A percentile compares a stretch with the other conserved stretches of the same genome.
These are phyloP conservation scores for Limonium bicolor DNA, from an alignment of 148 eudicot species.

Conservation along the genomic window DNA sequence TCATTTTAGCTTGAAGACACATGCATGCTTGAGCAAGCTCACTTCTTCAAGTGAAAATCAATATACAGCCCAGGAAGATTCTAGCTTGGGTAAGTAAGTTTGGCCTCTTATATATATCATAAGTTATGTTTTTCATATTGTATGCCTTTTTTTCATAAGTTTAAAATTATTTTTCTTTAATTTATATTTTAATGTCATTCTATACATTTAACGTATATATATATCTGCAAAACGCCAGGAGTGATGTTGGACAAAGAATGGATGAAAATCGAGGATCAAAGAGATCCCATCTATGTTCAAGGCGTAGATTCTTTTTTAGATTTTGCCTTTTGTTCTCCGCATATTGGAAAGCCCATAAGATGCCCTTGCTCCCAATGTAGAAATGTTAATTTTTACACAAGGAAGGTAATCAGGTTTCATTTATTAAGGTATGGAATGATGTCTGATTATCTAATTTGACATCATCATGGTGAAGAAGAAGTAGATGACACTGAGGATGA, in stretches of 20 bases:
- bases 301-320: slow-evolving; percentile 3
- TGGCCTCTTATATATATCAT: too few species aligned
- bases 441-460: background rate
- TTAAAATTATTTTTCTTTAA: too few species aligned
- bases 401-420: background rate
- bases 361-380: slow-evolving; percentile 2
- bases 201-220: too few species aligned
- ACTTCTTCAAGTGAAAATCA: too few species aligned
- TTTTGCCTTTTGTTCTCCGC: background rate
- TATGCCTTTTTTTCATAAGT: too few species aligned
- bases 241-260: slow-evolving; percentile 6
- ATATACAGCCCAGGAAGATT: too few species aligned
- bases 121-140: too few species aligned
- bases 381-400: background rate
- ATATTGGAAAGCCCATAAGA: background rate
- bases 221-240: too few species aligned
- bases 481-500: background rate
- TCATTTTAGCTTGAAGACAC: too few species aligned
- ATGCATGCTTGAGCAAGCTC: too few species aligned
- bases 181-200: too few species aligned
- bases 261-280: slow-evolving; percentile 3
- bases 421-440: background rate
- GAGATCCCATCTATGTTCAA: background rate
- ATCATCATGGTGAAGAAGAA: slow-evolving; percentile 1
- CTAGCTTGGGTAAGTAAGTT: too few species aligned